Evolutionary conservation across 2,329 filamentous ascomycete genomes (phyloP).

Genomic region (Alternaria alternata): DNA sequence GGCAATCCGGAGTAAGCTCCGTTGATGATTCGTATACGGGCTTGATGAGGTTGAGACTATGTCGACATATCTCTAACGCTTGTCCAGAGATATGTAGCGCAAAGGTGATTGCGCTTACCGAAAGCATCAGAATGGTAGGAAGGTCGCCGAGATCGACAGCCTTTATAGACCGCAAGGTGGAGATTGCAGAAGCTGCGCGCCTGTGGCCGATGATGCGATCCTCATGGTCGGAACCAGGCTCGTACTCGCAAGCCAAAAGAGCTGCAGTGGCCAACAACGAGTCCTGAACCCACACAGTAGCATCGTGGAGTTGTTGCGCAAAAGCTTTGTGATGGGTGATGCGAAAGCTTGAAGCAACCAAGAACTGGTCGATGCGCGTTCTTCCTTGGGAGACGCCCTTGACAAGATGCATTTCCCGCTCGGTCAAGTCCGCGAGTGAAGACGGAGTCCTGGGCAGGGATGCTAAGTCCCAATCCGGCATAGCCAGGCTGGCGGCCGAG

Average conservation of each 20-base stretch:
- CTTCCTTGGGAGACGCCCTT: constrained; percentile 8
- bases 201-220: constrained; percentile 7
- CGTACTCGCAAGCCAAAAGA: constrained; percentile 11
- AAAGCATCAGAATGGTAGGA: constrained; percentile 3
- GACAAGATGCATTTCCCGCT: constrained; percentile 13
- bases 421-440: background rate
- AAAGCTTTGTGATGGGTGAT: constrained; percentile 13
- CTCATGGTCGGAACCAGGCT: background rate
- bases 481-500: background rate
- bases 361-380: constrained; percentile 13
- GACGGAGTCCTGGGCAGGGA: constrained; percentile 6
- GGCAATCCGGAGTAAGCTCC: constrained; percentile 3
- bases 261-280: constrained; percentile 13
- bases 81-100: constrained; percentile 9
- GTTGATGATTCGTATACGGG: background rate
- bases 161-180: constrained; percentile 6
- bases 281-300: constrained; percentile 5
- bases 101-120: constrained; percentile 13
- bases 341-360: constrained; percentile 10
- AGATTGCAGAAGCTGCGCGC: constrained; percentile 9
- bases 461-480: background rate
- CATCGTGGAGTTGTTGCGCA: constrained; percentile 10
- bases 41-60: constrained; percentile 9
- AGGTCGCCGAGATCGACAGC: background rate
- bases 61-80: constrained; percentile 5